Evolutionary conservation across 1,139 yeast species (phyloP).

Genomic region (Sugiyamaella sp.): DNA sequence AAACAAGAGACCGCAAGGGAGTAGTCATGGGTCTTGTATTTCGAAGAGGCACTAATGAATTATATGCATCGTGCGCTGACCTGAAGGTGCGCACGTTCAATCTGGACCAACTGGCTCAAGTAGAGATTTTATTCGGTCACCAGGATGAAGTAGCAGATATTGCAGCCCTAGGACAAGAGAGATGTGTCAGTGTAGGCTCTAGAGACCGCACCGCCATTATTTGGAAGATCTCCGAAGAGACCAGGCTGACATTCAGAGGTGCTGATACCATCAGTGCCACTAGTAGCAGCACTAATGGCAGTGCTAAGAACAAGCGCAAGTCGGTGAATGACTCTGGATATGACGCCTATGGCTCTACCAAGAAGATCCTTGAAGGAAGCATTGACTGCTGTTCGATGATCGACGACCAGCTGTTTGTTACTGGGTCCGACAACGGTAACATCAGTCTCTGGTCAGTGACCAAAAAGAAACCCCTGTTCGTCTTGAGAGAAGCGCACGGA

Average conservation of each 20-base stretch:
- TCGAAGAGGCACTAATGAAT: constrained; percentile 78
- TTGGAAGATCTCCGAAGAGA: constrained; percentile 96
- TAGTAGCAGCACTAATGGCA: constrained; percentile 28
- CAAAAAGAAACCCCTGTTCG: constrained; percentile 82
- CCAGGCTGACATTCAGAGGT: constrained; percentile 90
- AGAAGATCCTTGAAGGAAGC: constrained; percentile 69
- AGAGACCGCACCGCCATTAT: constrained; percentile 93
- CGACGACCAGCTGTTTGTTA: constrained; percentile 88
- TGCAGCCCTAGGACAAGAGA: constrained; percentile 76
- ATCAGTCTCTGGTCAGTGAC: constrained; percentile 84
- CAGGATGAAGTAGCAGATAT: constrained; percentile 87
- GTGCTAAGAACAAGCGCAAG: no score
- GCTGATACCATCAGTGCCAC: constrained; percentile 54
- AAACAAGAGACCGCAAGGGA: constrained; percentile 69
- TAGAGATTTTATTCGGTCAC: constrained; percentile 92
- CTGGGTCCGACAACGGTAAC: constrained; percentile 95
- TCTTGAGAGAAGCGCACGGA: constrained; percentile 78
- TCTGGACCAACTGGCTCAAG: constrained; percentile 81
- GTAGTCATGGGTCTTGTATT: constrained; percentile 73
- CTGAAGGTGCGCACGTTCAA: constrained; percentile 86
- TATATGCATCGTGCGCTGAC: constrained; percentile 93
- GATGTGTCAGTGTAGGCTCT: constrained; percentile 94
- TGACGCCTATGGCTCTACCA: constrained; percentile 14
- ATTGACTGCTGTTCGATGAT: constrained; percentile 89
- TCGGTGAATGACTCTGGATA: constrained; percentile 7